Percentiles rank a stretch among this genome's conserved stretches.
Evolutionary conservation across 23 red algal genomes (phyloP).

Genomic region (Gracilaria caudata): DNA sequence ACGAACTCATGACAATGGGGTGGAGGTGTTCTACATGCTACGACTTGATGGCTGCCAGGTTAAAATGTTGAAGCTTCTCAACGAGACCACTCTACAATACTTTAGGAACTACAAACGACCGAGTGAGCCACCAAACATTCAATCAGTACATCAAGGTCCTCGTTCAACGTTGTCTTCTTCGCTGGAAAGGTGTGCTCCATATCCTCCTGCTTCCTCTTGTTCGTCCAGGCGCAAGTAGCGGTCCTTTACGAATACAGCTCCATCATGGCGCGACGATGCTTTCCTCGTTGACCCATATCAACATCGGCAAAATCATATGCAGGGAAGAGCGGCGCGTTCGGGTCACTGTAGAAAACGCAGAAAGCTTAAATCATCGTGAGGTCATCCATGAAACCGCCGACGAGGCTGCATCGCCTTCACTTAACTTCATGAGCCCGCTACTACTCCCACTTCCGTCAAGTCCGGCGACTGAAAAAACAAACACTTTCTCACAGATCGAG

Average conservation of each 20-base stretch:
- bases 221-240: slow-evolving; percentile 49
- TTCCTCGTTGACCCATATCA: slow-evolving; percentile 16
- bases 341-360: background rate
- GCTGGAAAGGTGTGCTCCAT: slow-evolving; percentile 17
- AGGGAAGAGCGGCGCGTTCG: background rate
- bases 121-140: background rate
- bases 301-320: slow-evolving; percentile 1
- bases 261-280: slow-evolving; percentile 58
- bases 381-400: background rate
- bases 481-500: background rate
- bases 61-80: no score
- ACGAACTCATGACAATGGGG: no score
- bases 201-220: slow-evolving; percentile 16
- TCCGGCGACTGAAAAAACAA: slow-evolving; percentile 5
- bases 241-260: slow-evolving; percentile 54
- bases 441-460: slow-evolving; percentile 3
- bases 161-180: slow-evolving; percentile 16
- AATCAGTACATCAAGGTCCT: background rate
- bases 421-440: slow-evolving; percentile 20
- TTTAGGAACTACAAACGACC: background rate
- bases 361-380: background rate
- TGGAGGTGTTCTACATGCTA: no score
- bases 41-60: no score
- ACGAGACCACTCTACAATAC: no score
- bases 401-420: background rate